Evolutionary conservation across 2,329 filamentous ascomycete species (phyloP), one percentile per base, ranked within the genome.

Genomic region (Microsporum audouinii): DNA sequence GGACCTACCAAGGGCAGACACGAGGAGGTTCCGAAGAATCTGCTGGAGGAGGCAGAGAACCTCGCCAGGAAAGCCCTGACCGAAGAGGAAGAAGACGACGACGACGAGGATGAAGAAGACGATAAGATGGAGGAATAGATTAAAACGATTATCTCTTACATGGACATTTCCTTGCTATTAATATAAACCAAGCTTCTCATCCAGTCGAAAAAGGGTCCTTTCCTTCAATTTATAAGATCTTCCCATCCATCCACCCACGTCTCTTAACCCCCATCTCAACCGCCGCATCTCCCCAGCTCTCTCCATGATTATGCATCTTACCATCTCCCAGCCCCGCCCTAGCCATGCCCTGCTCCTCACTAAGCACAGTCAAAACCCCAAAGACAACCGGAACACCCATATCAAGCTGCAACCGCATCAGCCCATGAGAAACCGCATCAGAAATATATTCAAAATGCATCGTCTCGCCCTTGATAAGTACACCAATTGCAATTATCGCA

Each of bases 381-480:
- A 97, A 96, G 62, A 97, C 84, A 63, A 99, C 88, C 36, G 94
- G 94, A 58, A 95, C 84, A 51, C 89, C 88, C 7, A 85, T 86
- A 73, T 99, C 92, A 60, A 97, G 80, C 75, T 95, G 91, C 62
- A 97, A 86, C 65, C 89, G 86, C 94, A 99, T 99, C 63, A 99
- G 81, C 5, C 90, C 94, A 64, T 96, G 89, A 62, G 86, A 90
- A 5, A 95, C 91, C 45, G 89, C 84, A 66, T 97, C 94, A 47
- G 91, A 83, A 69, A 99, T 99, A 78, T 99, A 97, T 77, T 99
- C 94, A 71, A 99, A 99, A 77, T 99, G 94, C 91, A 96, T 96
- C 5, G 94, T 97, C 77, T 95, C 89, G 73, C 94, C 94, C 80
- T 99, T 99, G 78, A 99, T 96, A 63, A 99, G 84, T 61, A 96